Evolutionary conservation across 495 filamentous ascomycete species (phyloP).

Genomic region (Mytilinidion resinicola): DNA sequence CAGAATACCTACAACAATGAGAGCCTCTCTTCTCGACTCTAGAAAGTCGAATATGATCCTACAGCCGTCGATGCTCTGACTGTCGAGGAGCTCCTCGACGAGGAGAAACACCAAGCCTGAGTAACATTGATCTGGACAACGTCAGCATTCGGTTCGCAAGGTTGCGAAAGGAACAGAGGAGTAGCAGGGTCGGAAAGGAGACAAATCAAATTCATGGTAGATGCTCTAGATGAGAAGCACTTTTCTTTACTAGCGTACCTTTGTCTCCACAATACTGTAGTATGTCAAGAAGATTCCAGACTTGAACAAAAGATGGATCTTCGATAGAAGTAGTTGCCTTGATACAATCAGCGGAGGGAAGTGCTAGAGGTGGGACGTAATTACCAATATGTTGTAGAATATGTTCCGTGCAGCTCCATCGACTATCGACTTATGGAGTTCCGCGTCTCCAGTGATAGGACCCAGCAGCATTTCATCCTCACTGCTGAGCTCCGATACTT

Average conservation of each 20-base stretch:
- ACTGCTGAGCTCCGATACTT: constrained; percentile 48
- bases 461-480: constrained; percentile 40
- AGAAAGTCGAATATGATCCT: constrained; percentile 87
- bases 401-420: constrained; percentile 72
- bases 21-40: constrained; percentile 81
- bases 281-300: constrained; percentile 93
- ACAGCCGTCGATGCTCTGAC: constrained; percentile 86
- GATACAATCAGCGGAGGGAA: not conserved
- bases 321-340: constrained; percentile 47
- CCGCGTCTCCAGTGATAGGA: constrained; percentile 29
- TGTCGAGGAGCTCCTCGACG: constrained; percentile 91
- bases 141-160: too few relatives aligned
- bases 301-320: constrained; percentile 63
- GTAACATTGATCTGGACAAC: constrained; percentile 64
- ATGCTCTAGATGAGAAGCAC: too few relatives aligned
- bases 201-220: too few relatives aligned
- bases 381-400: constrained; percentile 70
- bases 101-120: constrained; percentile 79
- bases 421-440: constrained; percentile 56
- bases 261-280: constrained; percentile 78
- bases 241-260: constrained; percentile 39
- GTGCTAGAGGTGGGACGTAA: constrained; percentile 21
- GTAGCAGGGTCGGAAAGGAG: too few relatives aligned
- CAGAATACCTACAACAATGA: constrained; percentile 55
- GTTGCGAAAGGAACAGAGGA: too few relatives aligned